Evolutionary conservation across 139 green algal species (phyloP).

Genomic region (Auxenochlorella protothecoides): DNA sequence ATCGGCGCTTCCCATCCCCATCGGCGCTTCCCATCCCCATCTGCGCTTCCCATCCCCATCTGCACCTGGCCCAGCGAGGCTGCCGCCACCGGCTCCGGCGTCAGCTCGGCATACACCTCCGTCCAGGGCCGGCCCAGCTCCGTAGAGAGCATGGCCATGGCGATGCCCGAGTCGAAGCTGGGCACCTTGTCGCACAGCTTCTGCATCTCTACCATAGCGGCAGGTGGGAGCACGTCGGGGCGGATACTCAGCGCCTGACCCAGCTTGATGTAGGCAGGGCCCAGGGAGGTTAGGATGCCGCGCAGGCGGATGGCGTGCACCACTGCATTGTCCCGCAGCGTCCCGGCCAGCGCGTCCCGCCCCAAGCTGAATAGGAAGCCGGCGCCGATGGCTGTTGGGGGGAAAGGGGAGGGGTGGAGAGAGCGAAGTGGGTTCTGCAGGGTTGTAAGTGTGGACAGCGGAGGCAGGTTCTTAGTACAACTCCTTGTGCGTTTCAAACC

Average conservation of each 20-base stretch:
- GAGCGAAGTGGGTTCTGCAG: not conserved
- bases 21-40: too few relatives aligned
- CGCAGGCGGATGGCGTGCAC: conserved; percentile 79
- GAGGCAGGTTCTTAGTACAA: too few relatives aligned
- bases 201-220: conserved; percentile 97
- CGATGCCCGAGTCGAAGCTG: conserved; percentile 63
- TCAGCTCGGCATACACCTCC: conserved; percentile 77
- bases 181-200: conserved; percentile 99
- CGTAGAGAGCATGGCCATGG: conserved; percentile 58
- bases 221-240: conserved; percentile 88
- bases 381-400: conserved; percentile 46
- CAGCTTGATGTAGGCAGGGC: conserved; percentile 97
- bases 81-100: conserved; percentile 49
- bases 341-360: conserved; percentile 46
- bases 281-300: conserved; percentile 84
- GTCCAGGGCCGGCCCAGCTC: conserved; percentile 79
- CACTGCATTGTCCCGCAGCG: conserved; percentile 59
- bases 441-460: too few relatives aligned
- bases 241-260: conserved; percentile 92
- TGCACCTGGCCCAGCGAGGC: conserved; percentile 76
- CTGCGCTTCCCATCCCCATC: too few relatives aligned
- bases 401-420: not conserved
- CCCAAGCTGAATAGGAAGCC: conserved; percentile 65
- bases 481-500: too few relatives aligned
- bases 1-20: too few relatives aligned